These are phyloP conservation scores for Kwoniella shivajii DNA, from an alignment of 1,284 basidiomycete genomes.

Conservation along the genomic window DNA sequence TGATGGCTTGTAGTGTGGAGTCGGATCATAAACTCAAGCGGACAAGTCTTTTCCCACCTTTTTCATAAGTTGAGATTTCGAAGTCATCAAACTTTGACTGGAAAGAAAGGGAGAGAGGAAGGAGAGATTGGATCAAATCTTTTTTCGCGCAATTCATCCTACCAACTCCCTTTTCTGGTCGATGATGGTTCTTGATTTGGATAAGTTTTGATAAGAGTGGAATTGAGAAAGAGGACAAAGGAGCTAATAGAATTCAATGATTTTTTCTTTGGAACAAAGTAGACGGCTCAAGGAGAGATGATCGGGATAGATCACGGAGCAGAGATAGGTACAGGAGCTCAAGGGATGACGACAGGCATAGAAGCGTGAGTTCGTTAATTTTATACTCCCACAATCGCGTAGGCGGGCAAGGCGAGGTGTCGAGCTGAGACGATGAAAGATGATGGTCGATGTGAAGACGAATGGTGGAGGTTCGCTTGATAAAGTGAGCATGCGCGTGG, in stretches of 20 bases:
- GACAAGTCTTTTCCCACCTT: no score
- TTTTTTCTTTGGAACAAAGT: slow-evolving; percentile 3
- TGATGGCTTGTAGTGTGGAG: no score
- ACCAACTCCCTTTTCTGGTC: no score
- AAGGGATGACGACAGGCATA: slow-evolving; percentile 59
- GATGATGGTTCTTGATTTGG: background rate
- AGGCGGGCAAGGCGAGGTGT: slow-evolving; percentile 8
- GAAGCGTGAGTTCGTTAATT: slow-evolving; percentile 53
- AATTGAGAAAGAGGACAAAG: slow-evolving; percentile 4
- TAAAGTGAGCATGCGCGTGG: background rate
- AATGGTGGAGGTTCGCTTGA: background rate
- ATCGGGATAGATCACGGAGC: slow-evolving; percentile 32
- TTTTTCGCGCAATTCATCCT: background rate
- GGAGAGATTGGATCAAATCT: no score
- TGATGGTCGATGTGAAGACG: background rate
- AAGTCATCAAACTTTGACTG: no score
- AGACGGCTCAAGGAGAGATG: slow-evolving; percentile 28
- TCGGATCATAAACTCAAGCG: no score
- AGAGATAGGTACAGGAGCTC: slow-evolving; percentile 46
- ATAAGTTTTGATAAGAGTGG: slow-evolving; percentile 1
- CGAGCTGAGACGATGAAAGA: background rate
- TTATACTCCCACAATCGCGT: slow-evolving; percentile 3
- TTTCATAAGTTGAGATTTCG: no score
- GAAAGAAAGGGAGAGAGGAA: no score
- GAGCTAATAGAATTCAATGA: slow-evolving; percentile 23